Evolutionary conservation across 257 asterid genomes (phyloP).

Genomic region (Coffea canephora): DNA sequence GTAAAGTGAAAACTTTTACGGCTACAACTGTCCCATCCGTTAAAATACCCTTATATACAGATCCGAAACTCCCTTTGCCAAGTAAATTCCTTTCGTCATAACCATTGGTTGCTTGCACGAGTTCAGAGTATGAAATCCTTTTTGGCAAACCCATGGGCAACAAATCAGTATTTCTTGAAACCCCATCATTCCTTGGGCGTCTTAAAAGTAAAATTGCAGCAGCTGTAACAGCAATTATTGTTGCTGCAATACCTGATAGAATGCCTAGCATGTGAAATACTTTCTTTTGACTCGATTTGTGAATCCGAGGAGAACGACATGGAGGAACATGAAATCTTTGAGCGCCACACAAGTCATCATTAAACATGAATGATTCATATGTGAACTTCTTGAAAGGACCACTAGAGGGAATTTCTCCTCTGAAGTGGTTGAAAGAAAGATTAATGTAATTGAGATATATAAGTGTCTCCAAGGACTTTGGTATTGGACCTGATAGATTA

Average conservation of each 20-base stretch:
- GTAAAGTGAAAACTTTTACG: constrained; percentile 29
- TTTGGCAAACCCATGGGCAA: too few species aligned
- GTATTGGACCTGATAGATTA: constrained; percentile 33
- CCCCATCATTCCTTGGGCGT: too few species aligned
- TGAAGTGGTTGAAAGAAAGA: constrained; percentile 23
- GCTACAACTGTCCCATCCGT: constrained; percentile 24
- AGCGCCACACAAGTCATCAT: constrained; percentile 19
- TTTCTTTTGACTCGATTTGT: not conserved
- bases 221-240: too few species aligned
- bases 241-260: too few species aligned
- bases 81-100: too few species aligned
- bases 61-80: constrained; percentile 6
- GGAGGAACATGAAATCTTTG: constrained; percentile 18
- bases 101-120: too few species aligned
- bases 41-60: constrained; percentile 26
- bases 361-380: constrained; percentile 26
- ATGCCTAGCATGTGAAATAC: not conserved
- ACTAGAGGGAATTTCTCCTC: constrained; percentile 26
- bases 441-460: constrained; percentile 24
- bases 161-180: too few species aligned
- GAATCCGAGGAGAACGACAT: not conserved
- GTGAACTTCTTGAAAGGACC: constrained; percentile 19
- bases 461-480: constrained; percentile 26
- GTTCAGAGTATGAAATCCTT: too few species aligned
- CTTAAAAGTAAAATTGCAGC: too few species aligned